Evolutionary conservation across 2,329 filamentous ascomycete genomes (phyloP).

Genomic region (Aspergillus tamarii): DNA sequence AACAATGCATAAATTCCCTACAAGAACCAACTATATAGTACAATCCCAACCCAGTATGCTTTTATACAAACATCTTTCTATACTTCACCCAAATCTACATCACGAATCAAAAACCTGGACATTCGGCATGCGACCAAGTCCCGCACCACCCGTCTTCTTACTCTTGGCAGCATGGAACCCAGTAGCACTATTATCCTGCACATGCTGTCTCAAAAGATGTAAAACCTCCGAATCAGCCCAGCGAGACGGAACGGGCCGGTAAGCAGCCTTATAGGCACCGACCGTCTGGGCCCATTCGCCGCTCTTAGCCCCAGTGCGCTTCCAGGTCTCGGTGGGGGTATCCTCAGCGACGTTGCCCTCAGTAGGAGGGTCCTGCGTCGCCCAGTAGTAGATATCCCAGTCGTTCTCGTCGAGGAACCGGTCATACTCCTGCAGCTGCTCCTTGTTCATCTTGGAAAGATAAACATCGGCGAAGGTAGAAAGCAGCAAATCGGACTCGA

Average conservation of each 20-base stretch:
- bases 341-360: conserved; percentile 49
- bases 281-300: conserved; percentile 98
- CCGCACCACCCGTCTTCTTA: conserved; percentile 41
- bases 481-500: conserved; percentile 93
- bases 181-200: conserved; percentile 67
- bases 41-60: background rate
- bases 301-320: conserved; percentile 55
- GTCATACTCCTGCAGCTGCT: conserved; percentile 83
- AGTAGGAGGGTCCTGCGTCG: conserved; percentile 72
- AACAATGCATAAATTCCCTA: background rate
- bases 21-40: background rate
- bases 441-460: conserved; percentile 71
- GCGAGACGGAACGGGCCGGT: conserved; percentile 81
- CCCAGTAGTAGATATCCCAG: conserved; percentile 99
- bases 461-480: conserved; percentile 89
- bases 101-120: conserved; percentile 44
- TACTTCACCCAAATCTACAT: background rate
- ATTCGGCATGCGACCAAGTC: conserved; percentile 54
- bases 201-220: conserved; percentile 75
- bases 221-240: conserved; percentile 87
- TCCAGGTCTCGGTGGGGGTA: conserved; percentile 51
- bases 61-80: background rate
- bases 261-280: conserved; percentile 90
- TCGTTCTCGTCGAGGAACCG: conserved; percentile 97
- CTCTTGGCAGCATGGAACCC: conserved; percentile 44